phyloP scores from a whole-genome alignment of 495 filamentous ascomycete genomes.

The Lepraria neglecta region DNA sequence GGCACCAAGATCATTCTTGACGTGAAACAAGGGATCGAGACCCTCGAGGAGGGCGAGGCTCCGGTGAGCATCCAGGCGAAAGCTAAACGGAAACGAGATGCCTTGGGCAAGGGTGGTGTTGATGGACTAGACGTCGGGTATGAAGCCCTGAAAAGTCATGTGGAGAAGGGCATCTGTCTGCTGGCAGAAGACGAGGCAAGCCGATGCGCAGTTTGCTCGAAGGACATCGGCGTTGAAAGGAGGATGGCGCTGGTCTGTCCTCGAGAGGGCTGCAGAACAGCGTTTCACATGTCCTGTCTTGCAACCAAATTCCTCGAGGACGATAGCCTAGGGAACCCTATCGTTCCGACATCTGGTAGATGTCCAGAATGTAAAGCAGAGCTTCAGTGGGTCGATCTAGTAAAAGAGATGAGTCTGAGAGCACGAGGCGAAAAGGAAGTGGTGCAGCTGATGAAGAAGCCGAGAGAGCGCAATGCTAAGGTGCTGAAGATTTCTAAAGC shows the following conservation, averaged over 20 bases:
- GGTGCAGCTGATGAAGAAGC: slow-evolving; percentile 56
- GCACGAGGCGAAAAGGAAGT: slow-evolving; percentile 60
- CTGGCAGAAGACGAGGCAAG: slow-evolving; percentile 54
- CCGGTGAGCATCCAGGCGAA: slow-evolving; percentile 23
- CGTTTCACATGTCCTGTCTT: slow-evolving; percentile 73
- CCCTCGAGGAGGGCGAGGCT: slow-evolving; percentile 2
- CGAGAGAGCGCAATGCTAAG: slow-evolving; percentile 29
- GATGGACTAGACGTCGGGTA: slow-evolving; percentile 58
- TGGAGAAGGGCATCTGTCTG: slow-evolving; percentile 63
- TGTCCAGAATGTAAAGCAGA: slow-evolving; percentile 65
- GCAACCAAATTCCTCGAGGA: slow-evolving; percentile 54
- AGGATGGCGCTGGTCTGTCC: slow-evolving; percentile 66
- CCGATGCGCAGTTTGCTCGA: slow-evolving; percentile 58
- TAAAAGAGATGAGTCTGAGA: slow-evolving; percentile 73
- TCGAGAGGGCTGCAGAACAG: slow-evolving; percentile 54
- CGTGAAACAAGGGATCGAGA: slow-evolving; percentile 28
- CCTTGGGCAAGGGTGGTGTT: slow-evolving; percentile 11
- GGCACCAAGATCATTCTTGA: slow-evolving; percentile 54
- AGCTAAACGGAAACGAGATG: slow-evolving; percentile 7
- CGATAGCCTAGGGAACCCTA: slow-evolving; percentile 34
- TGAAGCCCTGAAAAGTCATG: slow-evolving; percentile 53
- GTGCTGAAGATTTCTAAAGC: slow-evolving; percentile 19
- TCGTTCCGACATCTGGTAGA: slow-evolving; percentile 62
- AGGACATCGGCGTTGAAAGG: slow-evolving; percentile 39
- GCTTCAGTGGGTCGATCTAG: slow-evolving; percentile 67